These are phyloP conservation scores for Schizopora paradoxa DNA, from an alignment of 1,284 basidiomycete genomes.

Conservation along the genomic window DNA sequence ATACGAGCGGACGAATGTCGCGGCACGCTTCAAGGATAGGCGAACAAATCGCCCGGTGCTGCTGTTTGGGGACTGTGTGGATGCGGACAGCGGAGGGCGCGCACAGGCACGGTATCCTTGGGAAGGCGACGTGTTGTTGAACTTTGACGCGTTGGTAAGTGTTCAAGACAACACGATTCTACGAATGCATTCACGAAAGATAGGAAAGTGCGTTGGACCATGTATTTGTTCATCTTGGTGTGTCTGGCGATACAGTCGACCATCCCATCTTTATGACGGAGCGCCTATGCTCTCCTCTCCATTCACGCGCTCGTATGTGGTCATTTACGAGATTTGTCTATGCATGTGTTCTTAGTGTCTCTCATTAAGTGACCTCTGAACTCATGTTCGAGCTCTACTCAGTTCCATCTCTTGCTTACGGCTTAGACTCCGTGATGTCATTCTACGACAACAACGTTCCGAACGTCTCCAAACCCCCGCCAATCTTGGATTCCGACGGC, in stretches of 20 bases:
- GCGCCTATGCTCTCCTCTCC: slow-evolving; percentile 82
- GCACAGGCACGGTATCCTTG: slow-evolving; percentile 76
- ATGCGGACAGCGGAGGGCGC: slow-evolving; percentile 77
- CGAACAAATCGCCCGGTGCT: slow-evolving; percentile 74
- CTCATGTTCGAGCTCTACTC: slow-evolving; percentile 94
- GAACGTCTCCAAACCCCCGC: slow-evolving; percentile 26
- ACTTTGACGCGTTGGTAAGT: slow-evolving; percentile 86
- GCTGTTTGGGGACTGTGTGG: slow-evolving; percentile 81
- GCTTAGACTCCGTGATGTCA: slow-evolving; percentile 90
- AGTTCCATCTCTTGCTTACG: slow-evolving; percentile 84
- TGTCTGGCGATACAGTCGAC: slow-evolving; percentile 67
- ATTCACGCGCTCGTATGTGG: slow-evolving; percentile 70
- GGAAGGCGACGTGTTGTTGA: slow-evolving; percentile 87
- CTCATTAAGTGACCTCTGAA: slow-evolving; percentile 86
- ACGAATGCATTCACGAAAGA: slow-evolving; percentile 22
- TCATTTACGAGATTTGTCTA: slow-evolving; percentile 4
- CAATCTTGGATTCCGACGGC: slow-evolving; percentile 66
- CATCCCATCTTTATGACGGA: slow-evolving; percentile 97
- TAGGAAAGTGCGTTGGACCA: slow-evolving; percentile 96
- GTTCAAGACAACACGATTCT: not conserved
- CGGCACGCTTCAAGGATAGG: slow-evolving; percentile 85
- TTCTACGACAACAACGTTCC: slow-evolving; percentile 73
- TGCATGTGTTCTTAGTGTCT: slow-evolving; percentile 18
- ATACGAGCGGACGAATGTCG: slow-evolving; percentile 60
- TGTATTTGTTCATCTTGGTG: slow-evolving; percentile 82